These are phyloP conservation scores for Sugiyamaella marilandica DNA, from an alignment of 805 yeast genomes.

Conservation along the genomic window DNA sequence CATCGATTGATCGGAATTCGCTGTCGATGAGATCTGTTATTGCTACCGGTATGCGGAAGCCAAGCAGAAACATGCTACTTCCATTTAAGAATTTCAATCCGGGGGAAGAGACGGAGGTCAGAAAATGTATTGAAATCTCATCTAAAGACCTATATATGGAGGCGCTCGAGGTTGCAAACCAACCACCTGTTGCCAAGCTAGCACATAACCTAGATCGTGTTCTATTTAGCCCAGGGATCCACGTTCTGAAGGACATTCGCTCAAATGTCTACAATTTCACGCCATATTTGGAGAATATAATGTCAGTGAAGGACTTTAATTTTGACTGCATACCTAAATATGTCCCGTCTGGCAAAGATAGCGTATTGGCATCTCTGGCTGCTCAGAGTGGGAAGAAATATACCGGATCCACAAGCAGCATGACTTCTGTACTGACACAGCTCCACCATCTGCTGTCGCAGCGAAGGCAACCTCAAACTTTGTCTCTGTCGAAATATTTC, in stretches of 20 bases:
- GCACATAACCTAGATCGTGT: conserved; percentile 67
- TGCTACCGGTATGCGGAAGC: not conserved
- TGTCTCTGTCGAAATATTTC: conserved; percentile 42
- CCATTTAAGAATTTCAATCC: conserved; percentile 4
- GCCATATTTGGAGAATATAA: conserved; percentile 53
- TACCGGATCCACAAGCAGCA: conserved; percentile 80
- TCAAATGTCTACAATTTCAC: conserved; percentile 68
- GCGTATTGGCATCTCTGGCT: conserved; percentile 46
- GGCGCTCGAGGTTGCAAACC: conserved; percentile 19
- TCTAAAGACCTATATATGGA: conserved; percentile 11
- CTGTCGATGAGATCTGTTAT: not conserved
- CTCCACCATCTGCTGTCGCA: conserved; percentile 68
- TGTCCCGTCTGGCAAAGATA: conserved; percentile 65
- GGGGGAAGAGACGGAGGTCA: not conserved
- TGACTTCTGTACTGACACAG: conserved; percentile 73
- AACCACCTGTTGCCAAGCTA: conserved; percentile 47
- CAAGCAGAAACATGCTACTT: not conserved
- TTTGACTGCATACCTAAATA: conserved; percentile 53
- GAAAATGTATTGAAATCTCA: conserved; percentile 4
- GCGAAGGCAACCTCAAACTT: conserved; percentile 47
- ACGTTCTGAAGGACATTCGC: conserved; percentile 71
- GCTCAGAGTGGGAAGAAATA: conserved; percentile 35
- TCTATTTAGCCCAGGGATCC: conserved; percentile 76
- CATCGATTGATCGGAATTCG: not conserved
- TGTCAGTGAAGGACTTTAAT: conserved; percentile 62